Conservation (phyloP, 176 grass and related monocot species). For the Calamus simplicifolius region DNA sequence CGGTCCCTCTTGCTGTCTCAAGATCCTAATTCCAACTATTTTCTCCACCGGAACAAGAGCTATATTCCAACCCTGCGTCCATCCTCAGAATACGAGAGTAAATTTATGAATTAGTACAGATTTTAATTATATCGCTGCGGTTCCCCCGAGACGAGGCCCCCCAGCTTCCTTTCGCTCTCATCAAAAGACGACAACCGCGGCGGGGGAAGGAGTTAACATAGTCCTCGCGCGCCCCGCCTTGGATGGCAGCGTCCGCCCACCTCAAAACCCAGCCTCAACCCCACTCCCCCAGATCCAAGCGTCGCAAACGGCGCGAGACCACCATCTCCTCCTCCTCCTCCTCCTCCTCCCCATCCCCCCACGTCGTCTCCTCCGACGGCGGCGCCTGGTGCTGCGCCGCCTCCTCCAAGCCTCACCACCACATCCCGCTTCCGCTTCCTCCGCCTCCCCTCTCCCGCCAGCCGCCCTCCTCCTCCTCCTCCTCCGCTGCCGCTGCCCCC, state of each 20-base stretch:
- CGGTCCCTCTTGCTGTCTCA: no score
- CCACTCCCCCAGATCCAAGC: conserved; percentile 37
- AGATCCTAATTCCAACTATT: no score
- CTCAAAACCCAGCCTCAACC: not conserved
- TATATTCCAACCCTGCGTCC: no score
- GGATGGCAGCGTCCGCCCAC: not conserved
- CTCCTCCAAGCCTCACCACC: not conserved
- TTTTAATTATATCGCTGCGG: no score
- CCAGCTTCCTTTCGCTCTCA: conserved; percentile 1
- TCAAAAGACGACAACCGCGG: conserved; percentile 22
- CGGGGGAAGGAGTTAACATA: not conserved
- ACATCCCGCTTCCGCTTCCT: conserved; percentile 5
- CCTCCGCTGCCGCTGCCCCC: conserved; percentile 8
- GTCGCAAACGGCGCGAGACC: conserved; percentile 26
- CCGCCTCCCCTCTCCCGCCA: conserved; percentile 35
- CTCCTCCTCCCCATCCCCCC: conserved; percentile 7
- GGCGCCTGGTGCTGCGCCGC: conserved; percentile 49
- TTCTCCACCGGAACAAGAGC: no score
- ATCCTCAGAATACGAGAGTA: no score
- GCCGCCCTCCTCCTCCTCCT: conserved; percentile 10
- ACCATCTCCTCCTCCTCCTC: conserved; percentile 8
- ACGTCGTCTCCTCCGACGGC: conserved; percentile 51
- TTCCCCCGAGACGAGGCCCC: not conserved
- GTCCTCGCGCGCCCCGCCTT: no score
- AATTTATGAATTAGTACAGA: no score